Conservation (phyloP, 192 early-diverging fungal species). For the Linnemannia schmuckeri region DNA sequence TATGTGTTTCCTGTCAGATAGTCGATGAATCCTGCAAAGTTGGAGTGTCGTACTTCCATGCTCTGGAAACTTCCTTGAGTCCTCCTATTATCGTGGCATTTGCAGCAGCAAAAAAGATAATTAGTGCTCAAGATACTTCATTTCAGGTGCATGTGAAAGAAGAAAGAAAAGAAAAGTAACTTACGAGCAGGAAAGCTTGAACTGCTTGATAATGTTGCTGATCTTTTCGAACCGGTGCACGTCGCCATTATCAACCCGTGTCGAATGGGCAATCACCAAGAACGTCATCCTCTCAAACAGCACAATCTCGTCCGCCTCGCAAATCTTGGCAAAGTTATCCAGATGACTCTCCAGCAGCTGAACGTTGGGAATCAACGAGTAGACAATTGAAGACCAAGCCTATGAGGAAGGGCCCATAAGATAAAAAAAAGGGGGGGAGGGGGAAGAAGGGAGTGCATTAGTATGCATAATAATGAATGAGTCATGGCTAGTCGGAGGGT, state of each 20-base stretch:
- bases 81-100: slow-evolving; percentile 58
- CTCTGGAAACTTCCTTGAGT: slow-evolving; percentile 87
- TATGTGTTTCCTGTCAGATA: slow-evolving; percentile 88
- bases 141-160: background rate
- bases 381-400: slow-evolving; percentile 98
- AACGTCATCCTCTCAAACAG: slow-evolving; percentile 97
- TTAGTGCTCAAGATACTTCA: background rate
- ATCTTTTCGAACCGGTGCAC: slow-evolving; percentile 91
- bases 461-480: slow-evolving; percentile 1
- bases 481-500: background rate
- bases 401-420: slow-evolving; percentile 49
- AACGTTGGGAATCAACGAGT: slow-evolving; percentile 96
- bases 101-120: background rate
- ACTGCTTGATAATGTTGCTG: slow-evolving; percentile 93
- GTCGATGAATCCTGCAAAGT: slow-evolving; percentile 84
- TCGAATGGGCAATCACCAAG: slow-evolving; percentile 90
- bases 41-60: slow-evolving; percentile 87
- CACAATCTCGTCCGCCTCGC: slow-evolving; percentile 95
- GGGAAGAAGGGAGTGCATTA: no score
- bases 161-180: slow-evolving; percentile 7
- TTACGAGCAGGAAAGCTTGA: slow-evolving; percentile 86
- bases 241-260: slow-evolving; percentile 70
- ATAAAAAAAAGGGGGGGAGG: slow-evolving; percentile 58
- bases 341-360: slow-evolving; percentile 82
- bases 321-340: slow-evolving; percentile 81